These are phyloP conservation scores for Phytopythium chamaehyphon DNA, from an alignment of 352 stramenopile genomes.

Conservation along the genomic window DNA sequence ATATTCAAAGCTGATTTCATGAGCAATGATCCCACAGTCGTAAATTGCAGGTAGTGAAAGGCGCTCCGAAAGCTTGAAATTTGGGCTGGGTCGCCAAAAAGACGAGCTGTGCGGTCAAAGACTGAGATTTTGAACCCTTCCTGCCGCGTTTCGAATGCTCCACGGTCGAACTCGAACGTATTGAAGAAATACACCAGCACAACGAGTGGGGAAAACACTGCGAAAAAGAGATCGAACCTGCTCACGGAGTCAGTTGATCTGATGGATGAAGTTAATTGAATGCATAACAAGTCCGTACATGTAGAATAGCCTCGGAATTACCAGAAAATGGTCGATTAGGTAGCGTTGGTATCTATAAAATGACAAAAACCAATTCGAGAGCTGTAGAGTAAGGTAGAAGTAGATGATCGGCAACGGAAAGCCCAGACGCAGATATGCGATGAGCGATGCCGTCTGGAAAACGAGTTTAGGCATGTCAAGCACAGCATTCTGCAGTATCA, in stretches of 20 bases:
- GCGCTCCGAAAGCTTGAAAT: conserved; percentile 38
- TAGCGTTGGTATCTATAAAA: conserved; percentile 42
- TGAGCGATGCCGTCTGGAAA: conserved; percentile 41
- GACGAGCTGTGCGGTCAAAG: conserved; percentile 33
- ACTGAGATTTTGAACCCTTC: conserved; percentile 20
- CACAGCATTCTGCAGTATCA: conserved; percentile 26
- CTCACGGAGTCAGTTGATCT: neutral
- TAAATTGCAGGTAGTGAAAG: conserved; percentile 46
- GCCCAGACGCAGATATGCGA: conserved; percentile 36
- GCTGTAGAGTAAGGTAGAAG: conserved; percentile 32
- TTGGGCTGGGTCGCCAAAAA: conserved; percentile 40
- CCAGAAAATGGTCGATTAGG: conserved; percentile 22
- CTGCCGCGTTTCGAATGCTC: conserved; percentile 25
- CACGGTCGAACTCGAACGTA: conserved; percentile 38
- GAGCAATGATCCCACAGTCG: conserved; percentile 11
- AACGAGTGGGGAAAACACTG: conserved; percentile 41
- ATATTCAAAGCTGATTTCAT: conserved; percentile 33
- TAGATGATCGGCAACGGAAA: conserved; percentile 35
- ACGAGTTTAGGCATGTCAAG: conserved; percentile 45
- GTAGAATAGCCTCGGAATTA: conserved; percentile 31
- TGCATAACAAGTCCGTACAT: conserved; percentile 11
- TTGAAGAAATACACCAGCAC: conserved; percentile 37
- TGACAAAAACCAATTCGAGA: conserved; percentile 42
- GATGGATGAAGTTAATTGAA: neutral
- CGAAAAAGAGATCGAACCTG: conserved; percentile 63